Evolutionary conservation across 140 eudicot species (phyloP), one percentile per base, ranked within the genome.

Genomic region (Bidens hawaiensis): DNA sequence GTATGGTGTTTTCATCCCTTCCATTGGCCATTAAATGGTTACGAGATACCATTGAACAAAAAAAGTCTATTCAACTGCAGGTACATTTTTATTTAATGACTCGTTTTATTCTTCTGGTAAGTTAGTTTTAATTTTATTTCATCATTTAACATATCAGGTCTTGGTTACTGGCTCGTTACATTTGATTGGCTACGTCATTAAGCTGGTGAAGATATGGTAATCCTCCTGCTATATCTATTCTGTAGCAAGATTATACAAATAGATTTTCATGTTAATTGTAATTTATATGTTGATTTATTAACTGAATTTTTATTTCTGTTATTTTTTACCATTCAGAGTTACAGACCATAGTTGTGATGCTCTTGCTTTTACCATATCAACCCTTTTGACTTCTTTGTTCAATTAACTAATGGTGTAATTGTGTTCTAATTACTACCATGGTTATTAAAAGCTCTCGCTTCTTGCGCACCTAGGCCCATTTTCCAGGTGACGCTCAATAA

Each of bases 151-250:
- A 64, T 42, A 38, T 75, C 69, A 91, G 98, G 96, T 91, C 30
- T 79, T 91, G 58, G 98, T 91, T 54, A 91, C 96, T 3, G 96
- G 98, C 27, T 91, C 98, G 34, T 72, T 91, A 43, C 98, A 91
- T 82, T 79, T 91, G 47, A 81, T 91, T 18, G 98, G 98, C 6
- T 96, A 91, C 45, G 94, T 84, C 14, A 61, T 87, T 73, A 80
- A 85, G 62, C 34, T 91, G 67, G 79, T 82, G 65, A 91, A 81
- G 89, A 84, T 80, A 76, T 82, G 76, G 82, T n/a, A 36, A 27
- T 21, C 51, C 24, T 51, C 48, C 23, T 15, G 62, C 59, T 16
- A 26, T 59, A 18, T 58, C 19, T 21, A 45, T 36, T 36, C 43
- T 36, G 14, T 36, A 36, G 26, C 46, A 30, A 24, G 18, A 57